These are phyloP conservation scores for Saksenaea vasiformis DNA, from an alignment of 371 early-diverging fungal species.

Conservation along the genomic window DNA sequence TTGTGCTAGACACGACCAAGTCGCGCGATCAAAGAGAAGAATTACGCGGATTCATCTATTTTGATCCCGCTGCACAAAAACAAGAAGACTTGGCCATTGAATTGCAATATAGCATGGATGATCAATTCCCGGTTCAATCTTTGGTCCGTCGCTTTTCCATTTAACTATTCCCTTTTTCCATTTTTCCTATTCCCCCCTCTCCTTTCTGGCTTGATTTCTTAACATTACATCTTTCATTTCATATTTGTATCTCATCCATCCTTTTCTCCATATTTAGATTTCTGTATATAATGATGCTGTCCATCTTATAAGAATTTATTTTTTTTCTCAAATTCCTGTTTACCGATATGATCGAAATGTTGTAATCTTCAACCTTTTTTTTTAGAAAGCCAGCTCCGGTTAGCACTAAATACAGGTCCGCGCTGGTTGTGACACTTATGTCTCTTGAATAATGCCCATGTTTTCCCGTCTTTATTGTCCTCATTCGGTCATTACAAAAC, in stretches of 20 bases:
- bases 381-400: too few species aligned
- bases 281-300: neutral
- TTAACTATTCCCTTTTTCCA: neutral
- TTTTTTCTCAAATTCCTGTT: neutral
- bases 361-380: too few species aligned
- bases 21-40: conserved; percentile 39
- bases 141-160: neutral
- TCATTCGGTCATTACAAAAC: too few species aligned
- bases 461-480: too few species aligned
- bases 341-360: neutral
- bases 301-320: neutral
- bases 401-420: too few species aligned
- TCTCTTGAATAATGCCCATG: too few species aligned
- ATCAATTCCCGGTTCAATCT: neutral
- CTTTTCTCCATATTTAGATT: neutral
- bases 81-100: neutral
- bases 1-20: conserved; percentile 29
- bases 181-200: neutral
- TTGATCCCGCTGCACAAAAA: conserved; percentile 15
- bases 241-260: neutral
- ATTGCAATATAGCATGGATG: neutral
- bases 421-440: too few species aligned
- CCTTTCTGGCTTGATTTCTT: neutral
- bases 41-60: conserved; percentile 39
- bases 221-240: neutral